Evolutionary conservation across 257 asterid species (phyloP).

Genomic region (Knoxia roxburghii): DNA sequence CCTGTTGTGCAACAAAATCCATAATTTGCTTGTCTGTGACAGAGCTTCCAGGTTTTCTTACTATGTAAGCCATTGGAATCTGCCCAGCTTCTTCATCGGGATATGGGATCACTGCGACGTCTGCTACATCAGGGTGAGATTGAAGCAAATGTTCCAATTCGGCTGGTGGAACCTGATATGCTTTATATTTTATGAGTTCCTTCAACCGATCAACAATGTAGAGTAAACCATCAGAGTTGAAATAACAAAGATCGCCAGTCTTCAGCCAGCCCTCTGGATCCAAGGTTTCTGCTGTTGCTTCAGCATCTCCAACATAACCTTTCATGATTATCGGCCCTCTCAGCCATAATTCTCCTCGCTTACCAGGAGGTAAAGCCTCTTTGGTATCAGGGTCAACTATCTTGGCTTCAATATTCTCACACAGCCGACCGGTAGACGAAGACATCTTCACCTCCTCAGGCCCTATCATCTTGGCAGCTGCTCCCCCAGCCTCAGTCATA

Average conservation of each 20-base stretch:
- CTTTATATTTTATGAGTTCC: constrained; percentile 90
- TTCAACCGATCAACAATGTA: constrained; percentile 81
- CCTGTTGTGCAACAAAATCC: constrained; percentile 69
- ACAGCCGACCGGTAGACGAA: constrained; percentile 77
- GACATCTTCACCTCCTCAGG: constrained; percentile 47
- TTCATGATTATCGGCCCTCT: constrained; percentile 75
- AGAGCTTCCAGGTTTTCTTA: constrained; percentile 64
- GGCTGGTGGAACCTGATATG: constrained; percentile 96
- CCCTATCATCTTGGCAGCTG: constrained; percentile 45
- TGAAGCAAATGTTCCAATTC: constrained; percentile 88
- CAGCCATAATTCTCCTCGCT: constrained; percentile 79
- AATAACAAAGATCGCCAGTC: constrained; percentile 93
- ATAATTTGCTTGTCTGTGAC: constrained; percentile 62
- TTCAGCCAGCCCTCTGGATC: constrained; percentile 90
- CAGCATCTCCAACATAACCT: constrained; percentile 85
- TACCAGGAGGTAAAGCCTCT: constrained; percentile 60
- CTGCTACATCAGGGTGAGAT: constrained; percentile 70
- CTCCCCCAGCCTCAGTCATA: constrained; percentile 78
- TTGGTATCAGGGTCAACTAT: constrained; percentile 74
- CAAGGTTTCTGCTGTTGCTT: constrained; percentile 75
- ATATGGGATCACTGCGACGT: constrained; percentile 97
- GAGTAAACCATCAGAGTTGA: constrained; percentile 74
- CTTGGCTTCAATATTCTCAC: constrained; percentile 64
- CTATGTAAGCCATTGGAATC: constrained; percentile 92
- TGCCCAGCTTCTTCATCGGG: constrained; percentile 98